phyloP scores from a whole-genome alignment of 352 stramenopile genomes.

The Peronospora destructor region DNA sequence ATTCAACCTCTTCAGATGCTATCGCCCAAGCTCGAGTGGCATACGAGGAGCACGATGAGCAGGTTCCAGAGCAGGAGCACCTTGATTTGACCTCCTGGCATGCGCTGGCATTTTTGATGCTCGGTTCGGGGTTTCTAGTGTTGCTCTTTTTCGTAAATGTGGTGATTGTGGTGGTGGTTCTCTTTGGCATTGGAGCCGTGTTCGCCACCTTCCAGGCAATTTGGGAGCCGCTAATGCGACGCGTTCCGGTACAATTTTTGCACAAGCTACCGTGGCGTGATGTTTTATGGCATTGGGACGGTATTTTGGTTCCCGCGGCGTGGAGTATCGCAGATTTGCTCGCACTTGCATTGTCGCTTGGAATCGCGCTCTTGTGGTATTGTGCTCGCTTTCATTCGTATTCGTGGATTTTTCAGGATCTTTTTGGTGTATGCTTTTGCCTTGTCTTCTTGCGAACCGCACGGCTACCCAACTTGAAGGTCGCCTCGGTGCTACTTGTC shows the following conservation, averaged over 20 bases:
- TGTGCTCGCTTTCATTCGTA: constrained; percentile 72
- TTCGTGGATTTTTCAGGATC: constrained; percentile 89
- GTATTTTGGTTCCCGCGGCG: constrained; percentile 45
- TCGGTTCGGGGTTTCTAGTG: constrained; percentile 85
- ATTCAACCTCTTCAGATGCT: constrained; percentile 47
- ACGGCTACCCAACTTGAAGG: constrained; percentile 89
- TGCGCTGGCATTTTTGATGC: constrained; percentile 86
- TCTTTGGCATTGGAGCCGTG: constrained; percentile 56
- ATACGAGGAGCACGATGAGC: constrained; percentile 53
- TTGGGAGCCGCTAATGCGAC: constrained; percentile 50
- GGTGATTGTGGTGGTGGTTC: constrained; percentile 67
- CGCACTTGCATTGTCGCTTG: constrained; percentile 51
- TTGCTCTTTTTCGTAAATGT: constrained; percentile 88
- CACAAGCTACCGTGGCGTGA: constrained; percentile 41
- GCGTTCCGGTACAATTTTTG: constrained; percentile 21
- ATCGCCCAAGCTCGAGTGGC: constrained; percentile 41
- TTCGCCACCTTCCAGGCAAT: constrained; percentile 50
- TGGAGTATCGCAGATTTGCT: constrained; percentile 86
- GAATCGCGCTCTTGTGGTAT: constrained; percentile 53
- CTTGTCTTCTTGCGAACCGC: constrained; percentile 89
- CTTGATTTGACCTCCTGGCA: constrained; percentile 86
- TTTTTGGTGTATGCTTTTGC: constrained; percentile 91
- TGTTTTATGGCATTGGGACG: constrained; percentile 36
- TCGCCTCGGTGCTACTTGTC: constrained; percentile 87
- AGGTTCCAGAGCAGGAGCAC: constrained; percentile 49